A percentile compares a stretch with the other conserved stretches of the same genome.
Evolutionary conservation across 805 yeast genomes (phyloP).

Genomic region (Kodamaea neixiangensis): DNA sequence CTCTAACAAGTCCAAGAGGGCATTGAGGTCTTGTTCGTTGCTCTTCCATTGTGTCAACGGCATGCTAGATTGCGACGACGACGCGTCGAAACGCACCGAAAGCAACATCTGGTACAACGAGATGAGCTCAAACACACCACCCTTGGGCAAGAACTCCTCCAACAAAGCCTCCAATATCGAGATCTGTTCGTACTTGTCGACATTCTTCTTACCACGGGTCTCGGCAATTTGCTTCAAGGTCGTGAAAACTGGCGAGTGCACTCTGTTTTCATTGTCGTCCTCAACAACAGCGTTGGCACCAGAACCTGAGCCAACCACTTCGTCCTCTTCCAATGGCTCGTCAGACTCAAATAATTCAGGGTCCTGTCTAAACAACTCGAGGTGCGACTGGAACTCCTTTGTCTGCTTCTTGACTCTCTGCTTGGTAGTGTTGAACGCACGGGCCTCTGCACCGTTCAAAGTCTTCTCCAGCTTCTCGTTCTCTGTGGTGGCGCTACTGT

Average conservation of each 20-base stretch:
- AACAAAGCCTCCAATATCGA: slow-evolving; percentile 65
- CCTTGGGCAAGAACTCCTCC: slow-evolving; percentile 22
- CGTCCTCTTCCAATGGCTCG: slow-evolving; percentile 37
- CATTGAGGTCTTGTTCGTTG: slow-evolving; percentile 61
- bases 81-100: slow-evolving; percentile 84
- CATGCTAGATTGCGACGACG: slow-evolving; percentile 67
- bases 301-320: slow-evolving; percentile 28
- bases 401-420: slow-evolving; percentile 84
- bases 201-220: slow-evolving; percentile 93
- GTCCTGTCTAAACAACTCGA: slow-evolving; percentile 60
- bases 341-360: slow-evolving; percentile 76
- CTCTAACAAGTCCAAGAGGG: slow-evolving; percentile 70
- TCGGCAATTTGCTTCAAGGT: slow-evolving; percentile 76
- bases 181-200: slow-evolving; percentile 80
- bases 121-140: slow-evolving; percentile 70
- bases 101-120: slow-evolving; percentile 77
- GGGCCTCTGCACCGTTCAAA: slow-evolving; percentile 78
- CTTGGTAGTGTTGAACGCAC: slow-evolving; percentile 81
- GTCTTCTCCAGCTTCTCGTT: slow-evolving; percentile 63
- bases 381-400: slow-evolving; percentile 64
- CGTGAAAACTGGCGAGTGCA: slow-evolving; percentile 57
- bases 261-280: slow-evolving; percentile 40
- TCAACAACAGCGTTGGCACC: slow-evolving; percentile 22
- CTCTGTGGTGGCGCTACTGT: slow-evolving; percentile 50
- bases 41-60: slow-evolving; percentile 79